Evolutionary conservation across 169 alveolate genomes (phyloP), one percentile per base, ranked within the genome.

Genomic region (Besnoitia besnoiti): DNA sequence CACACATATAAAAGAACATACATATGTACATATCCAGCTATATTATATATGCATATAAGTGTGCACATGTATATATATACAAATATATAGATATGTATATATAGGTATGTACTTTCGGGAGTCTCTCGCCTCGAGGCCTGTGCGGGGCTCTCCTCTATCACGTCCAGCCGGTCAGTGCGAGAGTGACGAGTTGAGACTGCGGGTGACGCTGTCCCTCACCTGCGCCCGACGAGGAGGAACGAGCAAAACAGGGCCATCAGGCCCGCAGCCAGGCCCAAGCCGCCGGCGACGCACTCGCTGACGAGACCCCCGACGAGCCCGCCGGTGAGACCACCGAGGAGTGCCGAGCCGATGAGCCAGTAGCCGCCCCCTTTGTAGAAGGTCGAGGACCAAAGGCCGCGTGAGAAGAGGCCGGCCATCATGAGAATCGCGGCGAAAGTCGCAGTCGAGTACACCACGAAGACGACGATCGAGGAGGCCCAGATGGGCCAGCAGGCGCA

Each of bases 341-440:
- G 90, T 8, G 93, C 93, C 35, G 94, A 47, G 42, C 94, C 95
- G 44, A 82, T 62, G 30, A 94, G 92, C 96, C 96, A 94, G 80
- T 89, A 92, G 49, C 96, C 96, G 46, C 96, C 96, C 51, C 96
- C 96, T 46, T 89, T 93, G 90, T 90, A 90, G 50, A 94, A 94
- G 67, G 90, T 92, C 30, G 85, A 47, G 14, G 96, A 94, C 51
- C 85, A 76, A 49, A 94, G 88, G 37, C 96, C 96, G 42, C 61
- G 33, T 16, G 91, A 85, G 33, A 85, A 85, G 50, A 85, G 82
- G 19, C 79, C 19, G 5, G 91, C 91, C 73, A 42, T 55, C 77
- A 85, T 50, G 44, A 59, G 51, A 8, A 85, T 59, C n/a, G 91
- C 91, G 27, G 27, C 49, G 35, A 85, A 42, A 10, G 91, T 85